Base-by-base conservation (phyloP, 805 yeast genomes). In the Debaryomyces maramus region DNA sequence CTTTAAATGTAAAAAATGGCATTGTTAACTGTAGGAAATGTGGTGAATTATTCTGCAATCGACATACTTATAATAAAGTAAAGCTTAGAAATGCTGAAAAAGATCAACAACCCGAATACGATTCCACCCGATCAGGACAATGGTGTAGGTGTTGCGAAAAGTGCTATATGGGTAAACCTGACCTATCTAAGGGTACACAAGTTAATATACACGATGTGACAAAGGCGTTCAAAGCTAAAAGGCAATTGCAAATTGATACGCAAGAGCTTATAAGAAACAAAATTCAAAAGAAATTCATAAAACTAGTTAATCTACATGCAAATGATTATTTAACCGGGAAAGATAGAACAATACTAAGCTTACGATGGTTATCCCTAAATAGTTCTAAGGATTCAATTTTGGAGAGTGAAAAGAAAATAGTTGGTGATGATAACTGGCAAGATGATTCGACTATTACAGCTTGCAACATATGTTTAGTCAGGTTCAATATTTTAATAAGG, bases 21-120 rank as follows among this genome's bases (percentile, higher is more conserved):
- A 60, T 73, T 2, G 77, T 78, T 5, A 83, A 88, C 56, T 87
- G 96, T 60, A 64, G 91, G 17, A 77, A 75, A 48, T 89, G 96
- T 63, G 96, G 96, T 0, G 53, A 67, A 18, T 57, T 88, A 13
- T 87, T 62, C 54, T 88, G 97, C 57, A 73, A 74, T 43, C 60
- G 56, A 20, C 96, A 89, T 61, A 69, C 88, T 3, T 56, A 64
- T 37, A 80, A 70, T 49, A 67, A 72, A 38, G 70, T 80, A 32
- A 77, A 72, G 50, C 61, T 88, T 13, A 60, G 75, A 44, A 50
- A 58, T n/a, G 79, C 83, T 0, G 48, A 65, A 7, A 75, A 76
- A 44, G 77, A 74, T 41, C 65, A 76, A 0, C 39, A 44, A 0
- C 65, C 70, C 1, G 50, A 50, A 18, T 67, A 63, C 48, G 60